Evolutionary conservation across 495 filamentous ascomycete species (phyloP), one percentile per base, ranked within the genome.

Genomic region (Glonium stellatum): DNA sequence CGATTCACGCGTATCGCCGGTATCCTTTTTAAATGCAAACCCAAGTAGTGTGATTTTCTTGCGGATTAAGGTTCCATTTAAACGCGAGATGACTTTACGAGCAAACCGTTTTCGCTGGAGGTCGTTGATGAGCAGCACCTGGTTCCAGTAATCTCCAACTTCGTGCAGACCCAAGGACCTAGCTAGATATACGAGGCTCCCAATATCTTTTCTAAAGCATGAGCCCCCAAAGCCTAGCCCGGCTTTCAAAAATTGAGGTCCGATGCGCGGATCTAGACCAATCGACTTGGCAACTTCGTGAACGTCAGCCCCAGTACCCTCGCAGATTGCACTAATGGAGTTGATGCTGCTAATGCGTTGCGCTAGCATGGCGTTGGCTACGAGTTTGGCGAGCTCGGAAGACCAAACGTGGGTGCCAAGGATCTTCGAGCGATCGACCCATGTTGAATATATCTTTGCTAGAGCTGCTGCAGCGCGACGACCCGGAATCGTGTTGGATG

Each of bases 271-370:
- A 70, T 93, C 89, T 27, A 84, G 71, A 8, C 89, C 89, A 50
- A 87, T 78, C 18, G 84, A 81, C 34, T 80, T 74, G 46, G 85
- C 79, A 9, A 92, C 81, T 64, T 92, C 87, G 58, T 87, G 80
- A 21, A 92, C 78, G 51, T 90, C 82, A 2, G 89, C 88, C 21
- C 89, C 89, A 1, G 86, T 87, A 46, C 78, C 80, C 71, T 92
- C 88, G 69, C 89, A 93, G 34, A 71, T 50, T 1, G 69, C 67
- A 42, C 62, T 66, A 15, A 71, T 57, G 5, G 87, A 83, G 71
- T 95, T 93, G 68, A 91, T 86, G 71, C 84, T 89, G 72, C 85
- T 89, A 64, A 93, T 90, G 25, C 89, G 81, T 68, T 93, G 89
- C 0, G 89, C 89, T 18, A 93, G 76, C 77, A 93, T 82, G 4